A percentile compares a stretch with the other conserved stretches of the same genome.
Conservation (phyloP, 495 filamentous ascomycete species). For the Daldinia vernicosa region DNA sequence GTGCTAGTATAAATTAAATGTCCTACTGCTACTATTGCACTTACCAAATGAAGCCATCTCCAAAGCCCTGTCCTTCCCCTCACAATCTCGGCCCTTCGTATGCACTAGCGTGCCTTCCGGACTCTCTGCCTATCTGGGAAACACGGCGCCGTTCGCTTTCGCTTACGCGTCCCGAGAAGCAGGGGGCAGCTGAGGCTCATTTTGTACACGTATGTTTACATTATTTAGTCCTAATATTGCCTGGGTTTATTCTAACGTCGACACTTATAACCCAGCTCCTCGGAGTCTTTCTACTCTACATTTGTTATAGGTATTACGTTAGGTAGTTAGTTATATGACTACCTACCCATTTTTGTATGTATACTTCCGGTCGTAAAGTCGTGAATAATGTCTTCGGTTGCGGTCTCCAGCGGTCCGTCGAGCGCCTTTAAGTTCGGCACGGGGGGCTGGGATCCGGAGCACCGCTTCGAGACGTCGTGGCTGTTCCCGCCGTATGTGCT, state of each 20-base stretch:
- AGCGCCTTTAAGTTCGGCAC: slow-evolving; percentile 52
- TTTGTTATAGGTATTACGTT: neutral
- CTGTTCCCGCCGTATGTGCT: slow-evolving; percentile 71
- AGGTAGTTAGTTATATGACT: too few relatives aligned
- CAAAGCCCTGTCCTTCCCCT: neutral
- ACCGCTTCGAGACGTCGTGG: slow-evolving; percentile 81
- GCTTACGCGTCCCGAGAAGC: neutral
- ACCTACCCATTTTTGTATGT: neutral
- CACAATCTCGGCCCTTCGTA: neutral
- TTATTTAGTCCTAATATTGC: neutral
- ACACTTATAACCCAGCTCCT: neutral
- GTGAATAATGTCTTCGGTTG: neutral
- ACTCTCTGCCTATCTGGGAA: neutral
- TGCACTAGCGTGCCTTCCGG: neutral
- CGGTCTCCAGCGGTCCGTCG: slow-evolving; percentile 4
- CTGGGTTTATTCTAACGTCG: neutral
- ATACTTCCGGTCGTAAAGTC: neutral
- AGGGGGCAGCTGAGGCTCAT: neutral
- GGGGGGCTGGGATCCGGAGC: slow-evolving; percentile 63
- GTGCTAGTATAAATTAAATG: neutral
- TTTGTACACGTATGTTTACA: neutral
- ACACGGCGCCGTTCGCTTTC: neutral
- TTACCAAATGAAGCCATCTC: neutral
- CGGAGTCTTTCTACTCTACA: neutral
- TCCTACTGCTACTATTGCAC: neutral